Base-by-base conservation (phyloP, 495 filamentous ascomycete genomes). In the Durotheca rogersii region DNA sequence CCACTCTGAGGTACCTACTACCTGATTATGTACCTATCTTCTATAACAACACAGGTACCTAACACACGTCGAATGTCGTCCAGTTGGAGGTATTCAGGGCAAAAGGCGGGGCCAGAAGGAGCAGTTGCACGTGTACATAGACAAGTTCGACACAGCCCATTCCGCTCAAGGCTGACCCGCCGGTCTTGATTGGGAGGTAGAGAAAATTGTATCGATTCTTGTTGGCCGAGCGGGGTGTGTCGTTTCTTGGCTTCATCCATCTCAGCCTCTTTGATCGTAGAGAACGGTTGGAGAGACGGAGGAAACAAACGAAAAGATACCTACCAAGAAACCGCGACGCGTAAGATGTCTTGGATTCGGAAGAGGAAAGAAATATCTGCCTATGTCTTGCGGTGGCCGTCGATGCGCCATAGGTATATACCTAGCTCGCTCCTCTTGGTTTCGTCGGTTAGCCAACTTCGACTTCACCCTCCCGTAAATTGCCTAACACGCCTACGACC, bases 201-300 rank as follows among this genome's bases (percentile, higher is more conserved):
- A n/a, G n/a, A n/a, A n/a, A 19, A 39, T 32, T 30, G 32, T 27
- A 35, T 34, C 49, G 14, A 34, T 41, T 42, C 37, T 55, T 34
- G 39, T 49, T 45, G 52, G 52, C 45, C 44, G 18, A 48, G 52
- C 52, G 4, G 32, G 44, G 51, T 33, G 42, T 42, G 43, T 57
- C 53, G 36, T 32, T 32, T 37, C 41, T 51, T 14, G 41, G 41
- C 14, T 51, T 43, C 30, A 42, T 25, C 10, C 33, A 39, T 47
- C 43, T 53, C 47, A 51, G 42, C 42, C 42, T 47, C 54, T 52
- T 52, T 58, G 48, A 52, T 58, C 47, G 46, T 47, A 31, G 17
- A 51, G 20, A 35, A 36, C 11, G 20, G 20, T 15, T 19, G 33
- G 39, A 29, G 44, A 47, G 12, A 27, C 33, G 27, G 20, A 16